phyloP scores from a whole-genome alignment of 1,139 yeast species.

The Sugiyamaella xylanicola region DNA sequence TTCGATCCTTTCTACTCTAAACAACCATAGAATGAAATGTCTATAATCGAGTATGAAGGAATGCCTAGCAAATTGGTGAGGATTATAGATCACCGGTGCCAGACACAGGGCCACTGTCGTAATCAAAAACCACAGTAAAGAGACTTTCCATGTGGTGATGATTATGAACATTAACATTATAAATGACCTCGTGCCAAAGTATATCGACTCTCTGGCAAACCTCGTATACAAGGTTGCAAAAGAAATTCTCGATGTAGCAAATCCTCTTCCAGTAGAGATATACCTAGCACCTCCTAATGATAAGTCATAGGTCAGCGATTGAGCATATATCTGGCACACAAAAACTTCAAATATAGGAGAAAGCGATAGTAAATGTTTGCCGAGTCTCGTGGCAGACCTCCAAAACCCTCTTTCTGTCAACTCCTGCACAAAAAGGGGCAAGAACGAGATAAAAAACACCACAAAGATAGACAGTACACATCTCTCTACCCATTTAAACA shows the following conservation, averaged over 20 bases:
- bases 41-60: conserved; percentile 77
- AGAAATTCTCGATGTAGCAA: conserved; percentile 69
- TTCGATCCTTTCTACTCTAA: conserved; percentile 38
- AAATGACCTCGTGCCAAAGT: conserved; percentile 62
- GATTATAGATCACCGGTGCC: conserved; percentile 82
- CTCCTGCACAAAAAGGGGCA: conserved; percentile 80
- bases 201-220: conserved; percentile 65
- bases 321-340: conserved; percentile 81
- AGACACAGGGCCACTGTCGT: conserved; percentile 70
- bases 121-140: conserved; percentile 82
- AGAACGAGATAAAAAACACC: conserved; percentile 79
- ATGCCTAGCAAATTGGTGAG: conserved; percentile 73
- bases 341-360: conserved; percentile 88
- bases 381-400: conserved; percentile 61
- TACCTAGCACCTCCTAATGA: conserved; percentile 83
- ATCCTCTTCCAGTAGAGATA: conserved; percentile 83
- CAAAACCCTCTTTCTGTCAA: conserved; percentile 72
- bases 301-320: conserved; percentile 65
- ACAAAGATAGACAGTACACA: conserved; percentile 81
- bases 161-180: conserved; percentile 64
- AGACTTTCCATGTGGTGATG: conserved; percentile 71
- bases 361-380: conserved; percentile 66
- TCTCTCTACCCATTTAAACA: conserved; percentile 75
- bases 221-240: conserved; percentile 63
- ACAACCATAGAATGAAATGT: conserved; percentile 66